phyloP scores from a whole-genome alignment of 352 stramenopile genomes.

The Globisporangium alternatum region DNA sequence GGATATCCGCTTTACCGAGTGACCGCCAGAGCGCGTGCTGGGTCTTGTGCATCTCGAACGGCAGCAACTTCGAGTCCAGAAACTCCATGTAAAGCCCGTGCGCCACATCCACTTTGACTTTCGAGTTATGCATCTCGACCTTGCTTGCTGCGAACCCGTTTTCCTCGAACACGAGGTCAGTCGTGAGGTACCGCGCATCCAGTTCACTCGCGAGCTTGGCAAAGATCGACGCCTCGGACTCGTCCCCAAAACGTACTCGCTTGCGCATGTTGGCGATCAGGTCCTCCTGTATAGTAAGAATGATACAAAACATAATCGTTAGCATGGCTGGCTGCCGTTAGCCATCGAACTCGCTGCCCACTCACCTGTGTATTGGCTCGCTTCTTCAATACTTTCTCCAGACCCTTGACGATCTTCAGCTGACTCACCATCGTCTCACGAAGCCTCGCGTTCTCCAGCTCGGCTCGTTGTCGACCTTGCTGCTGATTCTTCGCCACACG shows the following conservation, averaged over 20 bases:
- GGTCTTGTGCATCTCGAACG: slow-evolving; percentile 13
- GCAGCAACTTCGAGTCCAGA: slow-evolving; percentile 17
- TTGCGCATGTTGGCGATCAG: slow-evolving; percentile 1
- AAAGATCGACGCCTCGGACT: slow-evolving; percentile 5
- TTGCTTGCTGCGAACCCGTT: slow-evolving; percentile 1
- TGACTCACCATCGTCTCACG: slow-evolving; percentile 20
- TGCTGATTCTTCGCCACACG: slow-evolving; percentile 2
- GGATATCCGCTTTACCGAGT: not conserved
- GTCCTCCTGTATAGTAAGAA: not conserved
- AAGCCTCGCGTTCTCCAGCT: slow-evolving; percentile 7
- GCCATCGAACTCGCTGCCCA: not conserved
- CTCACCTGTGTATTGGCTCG: not conserved
- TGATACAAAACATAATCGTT: no score
- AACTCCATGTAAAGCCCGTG: slow-evolving; percentile 18
- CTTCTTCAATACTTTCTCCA: slow-evolving; percentile 16
- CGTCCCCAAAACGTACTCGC: not conserved
- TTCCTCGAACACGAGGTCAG: not conserved
- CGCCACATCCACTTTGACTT: slow-evolving; percentile 4
- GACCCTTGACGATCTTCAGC: slow-evolving; percentile 15
- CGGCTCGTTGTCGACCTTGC: not conserved
- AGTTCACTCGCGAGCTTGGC: slow-evolving; percentile 11
- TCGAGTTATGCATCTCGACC: not conserved
- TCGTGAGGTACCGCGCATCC: slow-evolving; percentile 12
- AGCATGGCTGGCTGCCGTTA: no score
- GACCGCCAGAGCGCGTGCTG: slow-evolving; percentile 15